phyloP scores from a whole-genome alignment of 1,139 yeast species.

The Candida sp. region DNA sequence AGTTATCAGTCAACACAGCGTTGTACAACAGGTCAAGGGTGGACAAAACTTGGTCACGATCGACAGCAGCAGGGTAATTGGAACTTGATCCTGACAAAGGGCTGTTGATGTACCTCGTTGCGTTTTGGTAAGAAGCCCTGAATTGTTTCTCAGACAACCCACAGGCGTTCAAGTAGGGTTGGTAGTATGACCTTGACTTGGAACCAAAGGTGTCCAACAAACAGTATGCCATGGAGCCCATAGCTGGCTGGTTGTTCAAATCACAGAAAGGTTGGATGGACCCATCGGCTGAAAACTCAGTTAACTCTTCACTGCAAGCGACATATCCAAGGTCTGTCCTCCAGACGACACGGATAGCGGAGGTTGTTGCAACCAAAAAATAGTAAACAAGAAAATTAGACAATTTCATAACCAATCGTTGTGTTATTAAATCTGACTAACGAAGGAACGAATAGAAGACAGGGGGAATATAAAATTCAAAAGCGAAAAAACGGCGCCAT shows the following conservation, averaged over 20 bases:
- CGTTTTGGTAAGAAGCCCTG: constrained; percentile 28
- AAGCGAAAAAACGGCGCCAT: too few relatives aligned
- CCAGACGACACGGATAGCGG: not conserved
- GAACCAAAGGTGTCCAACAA: constrained; percentile 18
- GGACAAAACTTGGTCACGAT: constrained; percentile 9
- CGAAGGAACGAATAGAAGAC: not conserved
- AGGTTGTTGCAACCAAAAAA: not conserved
- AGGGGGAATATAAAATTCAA: too few relatives aligned
- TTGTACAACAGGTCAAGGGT: constrained; percentile 1
- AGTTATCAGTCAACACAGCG: constrained; percentile 8
- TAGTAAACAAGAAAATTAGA: not conserved
- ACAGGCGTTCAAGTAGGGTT: constrained; percentile 25
- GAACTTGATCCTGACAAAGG: constrained; percentile 14
- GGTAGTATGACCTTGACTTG: constrained; percentile 17
- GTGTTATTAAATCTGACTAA: too few relatives aligned
- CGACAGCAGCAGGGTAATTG: constrained; percentile 35
- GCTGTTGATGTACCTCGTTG: constrained; percentile 24
- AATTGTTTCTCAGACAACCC: constrained; percentile 23
- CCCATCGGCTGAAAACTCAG: constrained; percentile 4
- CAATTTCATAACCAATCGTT: not conserved
- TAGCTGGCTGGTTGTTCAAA: constrained; percentile 32
- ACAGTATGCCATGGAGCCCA: constrained; percentile 40
- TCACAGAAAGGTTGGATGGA: constrained; percentile 20
- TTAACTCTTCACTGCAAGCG: constrained; percentile 10
- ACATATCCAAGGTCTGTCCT: constrained; percentile 7